Evolutionary conservation across 495 filamentous ascomycete species (phyloP).

Genomic region (Talaromyces ruber): DNA sequence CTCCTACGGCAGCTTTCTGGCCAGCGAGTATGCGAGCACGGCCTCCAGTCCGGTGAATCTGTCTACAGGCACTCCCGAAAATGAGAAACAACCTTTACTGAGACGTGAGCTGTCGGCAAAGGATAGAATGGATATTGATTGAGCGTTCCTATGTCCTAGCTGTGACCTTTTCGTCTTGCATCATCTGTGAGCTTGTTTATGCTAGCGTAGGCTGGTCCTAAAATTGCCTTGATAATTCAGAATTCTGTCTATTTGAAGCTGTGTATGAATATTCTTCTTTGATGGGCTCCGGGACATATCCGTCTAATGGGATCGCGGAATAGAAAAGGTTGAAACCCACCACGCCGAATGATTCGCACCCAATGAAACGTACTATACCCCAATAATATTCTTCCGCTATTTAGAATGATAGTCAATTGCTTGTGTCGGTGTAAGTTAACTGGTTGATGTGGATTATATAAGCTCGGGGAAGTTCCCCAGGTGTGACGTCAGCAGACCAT

Average conservation of each 20-base stretch:
- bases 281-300: too few relatives aligned
- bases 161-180: neutral
- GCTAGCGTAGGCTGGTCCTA: neutral
- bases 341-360: neutral
- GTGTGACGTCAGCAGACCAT: constrained; percentile 19
- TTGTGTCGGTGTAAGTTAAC: neutral
- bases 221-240: neutral
- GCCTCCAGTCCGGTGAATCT: constrained; percentile 14
- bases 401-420: neutral
- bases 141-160: constrained; percentile 5
- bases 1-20: neutral
- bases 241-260: neutral
- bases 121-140: constrained; percentile 26
- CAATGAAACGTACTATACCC: neutral
- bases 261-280: too few relatives aligned
- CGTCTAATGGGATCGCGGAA: neutral
- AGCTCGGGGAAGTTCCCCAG: neutral
- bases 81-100: neutral
- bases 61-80: constrained; percentile 5
- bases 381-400: neutral
- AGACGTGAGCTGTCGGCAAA: constrained; percentile 5
- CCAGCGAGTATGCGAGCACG: neutral
- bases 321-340: neutral
- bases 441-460: neutral
- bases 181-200: neutral